Evolutionary conservation across 1,139 yeast species (phyloP), one percentile per base, ranked within the genome.

Genomic region (Zygosaccharomyces sapae): DNA sequence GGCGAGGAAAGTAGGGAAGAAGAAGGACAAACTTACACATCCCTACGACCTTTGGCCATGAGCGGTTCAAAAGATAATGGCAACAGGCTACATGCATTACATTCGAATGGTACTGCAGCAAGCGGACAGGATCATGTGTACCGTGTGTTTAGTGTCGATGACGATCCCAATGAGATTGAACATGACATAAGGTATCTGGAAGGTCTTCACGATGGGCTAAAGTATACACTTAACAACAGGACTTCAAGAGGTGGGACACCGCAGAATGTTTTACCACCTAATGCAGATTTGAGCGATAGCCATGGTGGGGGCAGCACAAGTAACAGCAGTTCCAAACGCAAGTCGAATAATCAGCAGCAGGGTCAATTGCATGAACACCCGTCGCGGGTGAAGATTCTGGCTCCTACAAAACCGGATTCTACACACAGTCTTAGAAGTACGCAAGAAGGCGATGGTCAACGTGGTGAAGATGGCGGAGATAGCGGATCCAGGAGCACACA

Each of bases 151-250:
- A 79, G 86, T 24, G 92, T 86, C 0, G 95, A 86, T 63, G 95
- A 86, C 62, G 87, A 83, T 56, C 83, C 80, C 37, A 78, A 75
- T 42, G 86, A 79, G 50, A 70, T 78, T 9, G 82, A 78, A 51
- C 76, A 75, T 12, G 85, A 77, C 56, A 57, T 75, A 20, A 83
- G 82, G 52, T 84, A 84, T 57, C 60, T 80, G 33, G 94, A 83
- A 61, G 92, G 92, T 0, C 81, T 80, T 55, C 76, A 75, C 37
- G 92, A 83, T 60, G 94, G 90, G 0, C 61, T 85, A 57, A 72
- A 78, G 55, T 75, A 66, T 56, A 54, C 74, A 50, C 48, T 55
- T 2, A 59, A 54, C 50, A 60, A 54, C 46, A 59, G 55, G 51
- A 60, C 38, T n/a, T 45, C 49, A 10, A 48, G 46, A 38, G 31